Conservation (phyloP, 2,329 filamentous ascomycete genomes). For the Aspergillus sp. region DNA sequence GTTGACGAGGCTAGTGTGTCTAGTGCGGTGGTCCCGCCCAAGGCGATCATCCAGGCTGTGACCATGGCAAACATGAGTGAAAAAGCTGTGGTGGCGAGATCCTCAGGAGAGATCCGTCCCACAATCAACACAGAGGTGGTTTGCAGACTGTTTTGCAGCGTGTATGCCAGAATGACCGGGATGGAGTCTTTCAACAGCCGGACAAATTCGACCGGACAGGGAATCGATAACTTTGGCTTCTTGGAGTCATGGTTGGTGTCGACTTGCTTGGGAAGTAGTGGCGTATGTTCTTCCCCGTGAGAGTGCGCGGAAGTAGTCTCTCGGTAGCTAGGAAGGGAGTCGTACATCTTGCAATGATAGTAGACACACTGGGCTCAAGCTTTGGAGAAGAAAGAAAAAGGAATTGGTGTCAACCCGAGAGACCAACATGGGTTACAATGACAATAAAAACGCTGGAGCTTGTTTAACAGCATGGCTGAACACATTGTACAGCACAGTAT, state of each 20-base stretch:
- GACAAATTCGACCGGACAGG: conserved; percentile 60
- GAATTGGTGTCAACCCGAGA: no score
- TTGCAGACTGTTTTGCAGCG: conserved; percentile 81
- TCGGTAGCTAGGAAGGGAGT: background rate
- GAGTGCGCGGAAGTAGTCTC: background rate
- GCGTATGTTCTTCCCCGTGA: conserved; percentile 26
- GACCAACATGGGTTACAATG: background rate
- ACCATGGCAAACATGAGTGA: conserved; percentile 94
- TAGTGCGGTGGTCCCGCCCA: conserved; percentile 82
- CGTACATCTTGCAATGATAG: conserved; percentile 12
- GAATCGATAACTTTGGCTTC: background rate
- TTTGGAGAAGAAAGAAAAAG: background rate
- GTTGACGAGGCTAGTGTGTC: conserved; percentile 82
- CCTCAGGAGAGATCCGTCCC: conserved; percentile 75
- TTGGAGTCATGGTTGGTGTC: conserved; percentile 8
- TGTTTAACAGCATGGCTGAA: background rate
- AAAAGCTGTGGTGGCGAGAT: conserved; percentile 79
- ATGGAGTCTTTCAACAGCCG: conserved; percentile 69
- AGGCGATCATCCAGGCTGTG: conserved; percentile 80
- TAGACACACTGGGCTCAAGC: background rate
- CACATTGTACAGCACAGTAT: background rate
- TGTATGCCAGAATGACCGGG: conserved; percentile 81
- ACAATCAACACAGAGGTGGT: conserved; percentile 80
- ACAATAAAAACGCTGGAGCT: background rate
- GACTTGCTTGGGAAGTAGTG: conserved; percentile 29